Evolutionary conservation across 1,284 basidiomycete species (phyloP), one percentile per base, ranked within the genome.

Genomic region (Cryptococcus sp.): DNA sequence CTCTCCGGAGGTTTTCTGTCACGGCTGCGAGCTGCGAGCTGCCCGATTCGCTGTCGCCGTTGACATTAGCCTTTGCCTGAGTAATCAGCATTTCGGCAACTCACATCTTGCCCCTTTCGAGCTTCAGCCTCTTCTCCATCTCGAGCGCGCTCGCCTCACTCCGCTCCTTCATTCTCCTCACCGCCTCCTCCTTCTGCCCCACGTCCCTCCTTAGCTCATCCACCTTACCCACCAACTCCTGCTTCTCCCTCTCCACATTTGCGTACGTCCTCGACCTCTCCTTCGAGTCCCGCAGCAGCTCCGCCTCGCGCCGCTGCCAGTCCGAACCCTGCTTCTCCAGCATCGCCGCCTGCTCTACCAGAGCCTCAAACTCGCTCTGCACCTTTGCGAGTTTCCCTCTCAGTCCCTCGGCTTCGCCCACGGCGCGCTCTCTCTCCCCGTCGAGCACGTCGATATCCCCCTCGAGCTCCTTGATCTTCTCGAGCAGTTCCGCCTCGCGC

Each of bases 381-480:
- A 68, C 53, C 33, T 69, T 64, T 8, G 59, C 50, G 2, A 76
- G 55, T 33, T 60, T 56, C 21, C 68, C 60, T 24, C 66, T 64
- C 4, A 67, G 60, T 6, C 54, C 40, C 18, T 69, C 65, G 13
- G 63, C 66, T 0, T 52, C 45, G 0, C 53, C 40, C 1, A 64
- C 80, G 0, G 88, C 88, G 4, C 87, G 84, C 59, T 93, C 90
- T 9, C 96, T 83, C 69, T 96, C 90, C 9, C 85, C 85, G 67
- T 94, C 91, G 18, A 96, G 80, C 5, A 85, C 82, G 55, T 93
- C 90, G 46, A 97, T 81, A 67, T 98, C 92, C 3, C 81, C 80
- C 66, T 95, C 90, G 21, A 96, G 78, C 1, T 87, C 85, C 1
- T 81, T 79, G 12, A 94, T 82, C 65, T 95, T 91, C 56, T 97